These are phyloP conservation scores for Coemansia erecta DNA, from an alignment of 192 early-diverging fungal species.

Conservation along the genomic window DNA sequence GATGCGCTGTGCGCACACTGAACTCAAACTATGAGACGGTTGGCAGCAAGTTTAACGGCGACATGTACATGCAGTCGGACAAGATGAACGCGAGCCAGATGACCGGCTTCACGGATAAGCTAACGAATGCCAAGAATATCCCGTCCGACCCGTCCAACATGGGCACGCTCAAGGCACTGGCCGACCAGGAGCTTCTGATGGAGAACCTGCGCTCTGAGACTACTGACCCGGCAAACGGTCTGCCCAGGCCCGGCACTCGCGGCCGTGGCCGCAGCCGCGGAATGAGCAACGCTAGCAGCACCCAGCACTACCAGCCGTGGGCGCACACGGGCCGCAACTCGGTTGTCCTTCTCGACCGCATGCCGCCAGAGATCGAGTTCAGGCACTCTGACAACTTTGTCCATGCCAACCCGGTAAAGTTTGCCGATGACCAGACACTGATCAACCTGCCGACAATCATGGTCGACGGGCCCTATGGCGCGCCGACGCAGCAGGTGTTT, in stretches of 20 bases:
- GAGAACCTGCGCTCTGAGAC: conserved; percentile 38
- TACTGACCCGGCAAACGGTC: conserved; percentile 25
- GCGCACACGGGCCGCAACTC: conserved; percentile 43
- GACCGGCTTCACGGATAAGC: conserved; percentile 7
- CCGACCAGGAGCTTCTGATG: conserved; percentile 51
- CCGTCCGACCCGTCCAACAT: conserved; percentile 12
- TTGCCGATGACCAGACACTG: conserved; percentile 21
- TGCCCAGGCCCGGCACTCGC: conserved; percentile 30
- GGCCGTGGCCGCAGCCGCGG: conserved; percentile 23
- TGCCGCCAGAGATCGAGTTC: conserved; percentile 44
- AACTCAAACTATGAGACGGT: conserved; percentile 1
- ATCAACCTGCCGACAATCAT: conserved; percentile 58
- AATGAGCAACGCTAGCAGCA: conserved; percentile 8
- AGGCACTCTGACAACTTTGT: conserved; percentile 26
- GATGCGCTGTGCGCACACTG: conserved; percentile 31
- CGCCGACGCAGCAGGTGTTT: conserved; percentile 75
- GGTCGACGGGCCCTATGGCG: conserved; percentile 81
- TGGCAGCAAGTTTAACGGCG: not conserved
- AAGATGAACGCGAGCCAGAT: conserved; percentile 11
- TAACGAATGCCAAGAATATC: conserved; percentile 3
- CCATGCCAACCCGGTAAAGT: conserved; percentile 3
- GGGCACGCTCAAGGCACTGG: conserved; percentile 38
- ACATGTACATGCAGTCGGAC: conserved; percentile 23
- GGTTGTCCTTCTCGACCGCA: conserved; percentile 41
- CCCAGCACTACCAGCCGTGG: conserved; percentile 30